Conservation (phyloP, 176 grass and related monocot genomes). For the Oryza officinalis region DNA sequence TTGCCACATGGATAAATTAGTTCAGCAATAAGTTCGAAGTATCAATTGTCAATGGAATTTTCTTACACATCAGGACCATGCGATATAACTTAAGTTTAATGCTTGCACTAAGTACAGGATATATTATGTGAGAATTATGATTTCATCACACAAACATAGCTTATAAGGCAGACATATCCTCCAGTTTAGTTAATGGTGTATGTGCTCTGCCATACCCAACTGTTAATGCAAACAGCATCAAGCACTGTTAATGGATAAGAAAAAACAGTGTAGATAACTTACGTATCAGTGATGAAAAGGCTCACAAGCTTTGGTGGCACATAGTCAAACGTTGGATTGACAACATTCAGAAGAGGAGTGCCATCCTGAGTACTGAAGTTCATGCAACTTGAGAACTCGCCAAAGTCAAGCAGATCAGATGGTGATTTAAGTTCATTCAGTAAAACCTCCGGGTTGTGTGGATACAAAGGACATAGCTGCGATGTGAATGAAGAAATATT, state of each 20-base stretch:
- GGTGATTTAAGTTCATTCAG: constrained; percentile 93
- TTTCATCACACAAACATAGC: background rate
- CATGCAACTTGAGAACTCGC: constrained; percentile 96
- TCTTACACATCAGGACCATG: background rate
- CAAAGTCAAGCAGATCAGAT: constrained; percentile 91
- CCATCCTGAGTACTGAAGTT: constrained; percentile 71
- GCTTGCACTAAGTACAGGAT: background rate
- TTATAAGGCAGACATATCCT: background rate
- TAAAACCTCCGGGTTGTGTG: constrained; percentile 89
- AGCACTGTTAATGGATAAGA: background rate
- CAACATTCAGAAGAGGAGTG: constrained; percentile 76
- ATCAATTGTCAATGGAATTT: background rate
- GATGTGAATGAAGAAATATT: background rate
- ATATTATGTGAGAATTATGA: background rate
- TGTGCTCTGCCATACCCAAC: background rate
- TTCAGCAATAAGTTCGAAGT: background rate
- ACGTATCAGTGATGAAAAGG: constrained; percentile 95
- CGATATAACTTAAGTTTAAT: background rate
- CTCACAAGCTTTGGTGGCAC: constrained; percentile 93
- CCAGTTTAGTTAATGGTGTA: background rate
- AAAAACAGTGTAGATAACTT: constrained; percentile 25
- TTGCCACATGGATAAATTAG: background rate
- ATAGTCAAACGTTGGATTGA: constrained; percentile 95
- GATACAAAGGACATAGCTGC: constrained; percentile 92
- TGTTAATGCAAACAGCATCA: constrained; percentile 1